These are phyloP conservation scores for Chimonanthus praecox DNA, from an alignment of 164 flowering plant genomes.

Conservation along the genomic window DNA sequence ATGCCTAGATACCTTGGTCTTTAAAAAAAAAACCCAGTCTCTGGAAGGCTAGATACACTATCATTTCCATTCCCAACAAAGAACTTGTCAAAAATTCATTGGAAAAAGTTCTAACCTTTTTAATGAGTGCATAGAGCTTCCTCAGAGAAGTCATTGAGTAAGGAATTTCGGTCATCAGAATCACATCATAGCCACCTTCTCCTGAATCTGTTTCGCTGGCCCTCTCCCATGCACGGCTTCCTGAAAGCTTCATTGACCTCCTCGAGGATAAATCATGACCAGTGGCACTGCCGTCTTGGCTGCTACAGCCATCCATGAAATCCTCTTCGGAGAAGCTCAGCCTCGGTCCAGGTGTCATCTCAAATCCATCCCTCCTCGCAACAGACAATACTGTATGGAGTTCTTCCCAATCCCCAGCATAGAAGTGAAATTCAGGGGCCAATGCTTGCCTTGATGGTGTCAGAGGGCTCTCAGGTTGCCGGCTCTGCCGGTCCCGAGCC, in stretches of 20 bases:
- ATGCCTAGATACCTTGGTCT: too few species aligned
- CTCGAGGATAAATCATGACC: conserved; percentile 63
- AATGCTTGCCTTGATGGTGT: conserved; percentile 77
- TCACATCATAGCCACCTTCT: conserved; percentile 85
- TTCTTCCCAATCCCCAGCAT: conserved; percentile 94
- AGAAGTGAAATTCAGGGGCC: conserved; percentile 68
- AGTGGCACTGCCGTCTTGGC: conserved; percentile 77
- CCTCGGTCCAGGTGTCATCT: conserved; percentile 45
- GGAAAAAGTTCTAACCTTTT: conserved; percentile 45
- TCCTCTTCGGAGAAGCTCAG: conserved; percentile 87
- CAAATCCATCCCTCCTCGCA: conserved; percentile 46
- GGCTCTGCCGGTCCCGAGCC: conserved; percentile 77
- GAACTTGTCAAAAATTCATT: not conserved
- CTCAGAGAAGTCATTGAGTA: conserved; percentile 59
- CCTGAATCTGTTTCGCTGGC: conserved; percentile 62
- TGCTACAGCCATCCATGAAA: conserved; percentile 76
- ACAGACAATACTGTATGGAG: conserved; percentile 69
- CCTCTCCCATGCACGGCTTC: conserved; percentile 92
- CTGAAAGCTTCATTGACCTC: conserved; percentile 82
- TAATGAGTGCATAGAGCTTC: conserved; percentile 68
- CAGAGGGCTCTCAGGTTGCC: conserved; percentile 76
- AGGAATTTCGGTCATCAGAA: conserved; percentile 78
- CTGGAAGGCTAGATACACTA: not conserved
- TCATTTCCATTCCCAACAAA: not conserved
- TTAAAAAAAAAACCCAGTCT: not conserved